Base-by-base conservation (phyloP, 768 basidiomycete genomes). In the Nidularia pulvinata region DNA sequence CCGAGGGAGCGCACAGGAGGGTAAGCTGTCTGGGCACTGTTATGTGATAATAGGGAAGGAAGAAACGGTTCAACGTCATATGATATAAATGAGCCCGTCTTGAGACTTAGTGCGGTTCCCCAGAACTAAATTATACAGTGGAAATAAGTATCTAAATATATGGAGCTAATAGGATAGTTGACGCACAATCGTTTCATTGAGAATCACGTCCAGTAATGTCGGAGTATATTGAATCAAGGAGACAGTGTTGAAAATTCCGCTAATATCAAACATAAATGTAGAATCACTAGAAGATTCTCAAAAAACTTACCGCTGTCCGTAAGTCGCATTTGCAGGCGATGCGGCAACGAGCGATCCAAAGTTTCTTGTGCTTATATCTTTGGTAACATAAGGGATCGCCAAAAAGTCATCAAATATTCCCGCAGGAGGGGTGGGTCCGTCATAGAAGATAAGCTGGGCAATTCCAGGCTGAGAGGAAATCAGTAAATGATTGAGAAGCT, bases 21-120 rank as follows among this genome's bases (percentile, higher is more conserved):
- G 63, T 75, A 84, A 3, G 83, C 83, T 16, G 79, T 72, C 0
- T 65, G 53, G 9, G 59, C 63, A 33, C 64, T 50, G 34, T 62
- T 74, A 54, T 78, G 76, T 5, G 66, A 65, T 52, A 75, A 70
- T 35, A 77, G 30, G 39, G 57, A 57, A 0, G 78, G 64, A 1
- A 81, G 68, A 70, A 84, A 76, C 1, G 81, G 80, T 53, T 86
- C 82, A 44, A 81, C 71, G 47, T 72, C 75, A 60, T 83, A 82
- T 1, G 74, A 75, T 47, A 77, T 71, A 51, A 72, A 67, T 0
- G 57, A 43, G 7, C 62, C 62, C 16, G 67, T 56, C 25, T 72
- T 55, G 33, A 69, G 56, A 13, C 58, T 60, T 7, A 73, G 65
- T 1, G 50, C 50, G 5, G 55, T 52, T 14, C 81, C 78, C 78